Evolutionary conservation across 139 green algal genomes (phyloP), one percentile per base, ranked within the genome.

Genomic region (Nannochloris sp.): DNA sequence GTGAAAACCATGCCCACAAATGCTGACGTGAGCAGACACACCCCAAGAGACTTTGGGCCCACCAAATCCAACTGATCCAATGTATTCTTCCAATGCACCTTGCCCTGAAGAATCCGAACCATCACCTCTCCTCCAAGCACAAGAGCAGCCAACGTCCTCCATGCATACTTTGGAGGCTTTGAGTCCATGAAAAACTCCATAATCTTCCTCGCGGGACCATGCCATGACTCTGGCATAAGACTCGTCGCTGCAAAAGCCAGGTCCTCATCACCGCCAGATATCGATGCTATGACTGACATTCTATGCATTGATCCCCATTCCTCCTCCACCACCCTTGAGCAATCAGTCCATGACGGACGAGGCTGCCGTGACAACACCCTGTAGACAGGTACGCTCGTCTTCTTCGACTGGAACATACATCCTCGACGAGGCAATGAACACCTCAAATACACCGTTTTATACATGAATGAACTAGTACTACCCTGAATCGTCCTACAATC

Each of bases 1-100:
- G 93, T 99, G 78, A 99, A 99, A 6, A 97, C 93, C 93, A 99
- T 98, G 68, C 93, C 93, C 23, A 99, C 87, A 73, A 99, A 99
- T 10, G 78, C 85, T 0, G 90, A 79, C 4, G 93, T 99, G 3
- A 99, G 81, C 65, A 99, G 72, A 25, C 83, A 81, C 2, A 99
- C 93, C 2, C 90, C 90, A 27, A 99, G 76, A 1, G 91, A 96
- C 27, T 74, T 70, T 3, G 93, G 93, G 1, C 93, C 93, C 34
- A 99, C 89, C 15, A 94, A 74, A 68, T 87, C 81, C 34, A 99
- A 78, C 83, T 99, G 93, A 66, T 95, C 83, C 4, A 85, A 34
- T 0, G 90, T 96, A 72, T 99, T 95, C 21, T 78, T 76, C 73
- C 75, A 83, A 70, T 96, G 85, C 3, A 95, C 71, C 57, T 90